Evolutionary conservation across 2,329 filamentous ascomycete species (phyloP).

Genomic region (Pyricularia sp.): DNA sequence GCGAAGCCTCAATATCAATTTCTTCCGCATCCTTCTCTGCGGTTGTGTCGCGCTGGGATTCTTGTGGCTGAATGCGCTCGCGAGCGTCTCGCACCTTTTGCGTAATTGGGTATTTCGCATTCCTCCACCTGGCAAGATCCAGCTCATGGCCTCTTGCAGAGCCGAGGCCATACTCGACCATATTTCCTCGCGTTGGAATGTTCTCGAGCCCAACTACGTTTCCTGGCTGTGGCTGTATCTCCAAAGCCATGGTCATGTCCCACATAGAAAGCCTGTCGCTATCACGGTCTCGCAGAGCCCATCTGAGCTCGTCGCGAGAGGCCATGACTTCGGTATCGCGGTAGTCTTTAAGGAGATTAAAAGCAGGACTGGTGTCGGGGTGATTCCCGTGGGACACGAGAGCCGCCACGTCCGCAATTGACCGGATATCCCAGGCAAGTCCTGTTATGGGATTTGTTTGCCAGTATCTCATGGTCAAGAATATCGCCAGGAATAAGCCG

Average conservation of each 20-base stretch:
- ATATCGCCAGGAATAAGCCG: constrained; percentile 48
- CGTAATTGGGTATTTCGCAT: not conserved
- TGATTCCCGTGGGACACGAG: constrained; percentile 51
- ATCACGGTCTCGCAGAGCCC: constrained; percentile 44
- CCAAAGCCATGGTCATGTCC: constrained; percentile 28
- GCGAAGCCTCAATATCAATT: constrained; percentile 27
- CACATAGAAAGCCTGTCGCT: constrained; percentile 79
- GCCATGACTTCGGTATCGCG: constrained; percentile 55
- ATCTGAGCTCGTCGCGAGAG: constrained; percentile 40
- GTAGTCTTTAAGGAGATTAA: constrained; percentile 69
- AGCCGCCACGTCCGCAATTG: constrained; percentile 70
- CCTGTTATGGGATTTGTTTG: constrained; percentile 48
- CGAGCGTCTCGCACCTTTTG: not conserved
- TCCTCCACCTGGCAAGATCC: constrained; percentile 4
- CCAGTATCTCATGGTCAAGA: constrained; percentile 57
- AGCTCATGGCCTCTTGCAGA: constrained; percentile 5
- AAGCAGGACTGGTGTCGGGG: constrained; percentile 21
- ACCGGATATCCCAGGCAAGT: constrained; percentile 76
- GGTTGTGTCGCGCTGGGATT: no score
- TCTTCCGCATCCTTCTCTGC: constrained; percentile 8
- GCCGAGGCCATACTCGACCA: constrained; percentile 58
- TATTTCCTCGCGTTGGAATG: not conserved
- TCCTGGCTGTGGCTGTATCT: not conserved
- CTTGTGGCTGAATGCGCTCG: not conserved
- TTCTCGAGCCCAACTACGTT: not conserved